These are phyloP conservation scores for Casuarina glauca DNA, from an alignment of 306 rosid genomes.

Conservation along the genomic window DNA sequence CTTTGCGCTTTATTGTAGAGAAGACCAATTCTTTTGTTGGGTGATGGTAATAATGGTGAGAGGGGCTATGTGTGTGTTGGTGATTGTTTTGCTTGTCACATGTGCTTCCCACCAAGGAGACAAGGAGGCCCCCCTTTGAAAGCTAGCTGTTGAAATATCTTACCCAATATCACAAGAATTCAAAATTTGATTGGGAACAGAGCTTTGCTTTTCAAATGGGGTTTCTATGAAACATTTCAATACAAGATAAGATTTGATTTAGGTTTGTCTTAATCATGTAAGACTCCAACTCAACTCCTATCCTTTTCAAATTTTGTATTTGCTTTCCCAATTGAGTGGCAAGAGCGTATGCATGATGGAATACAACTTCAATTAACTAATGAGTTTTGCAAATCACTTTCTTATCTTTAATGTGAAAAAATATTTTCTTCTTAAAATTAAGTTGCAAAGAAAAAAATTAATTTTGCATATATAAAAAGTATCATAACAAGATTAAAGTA, in stretches of 20 bases:
- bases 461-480: too few species aligned
- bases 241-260: slow-evolving; percentile 31
- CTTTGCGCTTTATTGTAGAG: slow-evolving; percentile 26
- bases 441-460: too few species aligned
- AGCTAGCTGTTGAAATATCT: slow-evolving; percentile 51
- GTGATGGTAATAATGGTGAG: slow-evolving; percentile 45
- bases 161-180: slow-evolving; percentile 34
- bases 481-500: too few species aligned
- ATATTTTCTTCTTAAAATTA: neutral
- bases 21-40: slow-evolving; percentile 30
- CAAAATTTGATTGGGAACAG: slow-evolving; percentile 41
- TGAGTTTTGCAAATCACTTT: neutral
- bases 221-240: slow-evolving; percentile 11
- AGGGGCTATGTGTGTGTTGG: slow-evolving; percentile 42
- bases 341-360: slow-evolving; percentile 6
- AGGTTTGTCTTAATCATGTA: slow-evolving; percentile 37
- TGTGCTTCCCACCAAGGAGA: slow-evolving; percentile 74
- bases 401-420: too few species aligned
- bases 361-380: neutral
- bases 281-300: slow-evolving; percentile 16
- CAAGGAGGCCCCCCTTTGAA: slow-evolving; percentile 62
- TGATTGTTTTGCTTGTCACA: slow-evolving; percentile 62
- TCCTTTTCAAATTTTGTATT: slow-evolving; percentile 12
- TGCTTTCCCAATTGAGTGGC: slow-evolving; percentile 21
- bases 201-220: slow-evolving; percentile 24